Evolutionary conservation across 1,139 yeast genomes (phyloP).

Genomic region (Candida mesenterica): DNA sequence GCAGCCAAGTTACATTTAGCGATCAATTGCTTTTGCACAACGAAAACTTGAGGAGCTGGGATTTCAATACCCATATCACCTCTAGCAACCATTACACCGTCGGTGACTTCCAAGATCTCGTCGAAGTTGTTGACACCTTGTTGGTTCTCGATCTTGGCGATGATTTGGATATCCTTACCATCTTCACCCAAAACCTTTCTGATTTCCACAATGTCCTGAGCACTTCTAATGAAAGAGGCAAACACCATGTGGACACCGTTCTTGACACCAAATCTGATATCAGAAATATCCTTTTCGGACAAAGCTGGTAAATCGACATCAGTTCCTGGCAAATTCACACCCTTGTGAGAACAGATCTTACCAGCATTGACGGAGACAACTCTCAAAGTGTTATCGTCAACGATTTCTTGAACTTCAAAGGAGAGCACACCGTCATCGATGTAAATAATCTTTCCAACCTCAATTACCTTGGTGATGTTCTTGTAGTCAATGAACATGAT

Average conservation of each 20-base stretch:
- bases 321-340: constrained; percentile 98
- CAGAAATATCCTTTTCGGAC: constrained; percentile 92
- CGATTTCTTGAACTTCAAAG: constrained; percentile 82
- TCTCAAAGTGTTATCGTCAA: constrained; percentile 75
- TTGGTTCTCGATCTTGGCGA: constrained; percentile 97
- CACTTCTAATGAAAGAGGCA: constrained; percentile 97
- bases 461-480: constrained; percentile 93
- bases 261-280: constrained; percentile 91
- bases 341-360: constrained; percentile 94
- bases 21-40: constrained; percentile 97
- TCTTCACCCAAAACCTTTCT: constrained; percentile 95
- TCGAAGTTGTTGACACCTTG: constrained; percentile 99
- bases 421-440: constrained; percentile 98
- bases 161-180: constrained; percentile 93
- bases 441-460: constrained; percentile 83
- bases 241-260: constrained; percentile 97
- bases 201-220: constrained; percentile 83
- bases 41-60: constrained; percentile 98
- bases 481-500: constrained; percentile 90
- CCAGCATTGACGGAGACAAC: constrained; percentile 93
- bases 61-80: constrained; percentile 99
- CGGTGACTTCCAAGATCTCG: constrained; percentile 89
- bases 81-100: constrained; percentile 99
- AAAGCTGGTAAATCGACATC: constrained; percentile 98
- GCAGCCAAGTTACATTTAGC: constrained; percentile 99